Base-by-base conservation (phyloP, 2,329 filamentous ascomycete genomes). In the Talaromyces amestolkiae region DNA sequence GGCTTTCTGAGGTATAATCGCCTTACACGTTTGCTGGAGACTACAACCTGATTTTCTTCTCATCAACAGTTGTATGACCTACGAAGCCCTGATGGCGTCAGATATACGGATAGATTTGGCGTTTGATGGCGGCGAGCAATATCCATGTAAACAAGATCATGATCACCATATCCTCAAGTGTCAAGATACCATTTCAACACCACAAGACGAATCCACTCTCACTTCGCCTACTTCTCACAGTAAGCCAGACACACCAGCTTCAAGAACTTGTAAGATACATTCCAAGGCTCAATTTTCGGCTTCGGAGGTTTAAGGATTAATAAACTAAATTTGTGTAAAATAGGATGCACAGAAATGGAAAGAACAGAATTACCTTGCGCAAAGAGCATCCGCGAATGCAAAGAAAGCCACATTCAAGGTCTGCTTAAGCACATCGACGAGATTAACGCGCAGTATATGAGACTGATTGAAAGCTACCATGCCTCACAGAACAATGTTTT, bases 321-420 rank as follows among this genome's bases (percentile, higher is more conserved):
- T 3, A 24, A 49, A 6, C 19, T 17, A 51, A 51, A 27, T 17
- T 9, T 2, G 2, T n/a, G 2, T 2, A 37, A 13, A 58, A 22
- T 17, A 43, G 58, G 43, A 60, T 45, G 39, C 58, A 1, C 39
- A 60, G 35, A 60, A 31, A 60, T 5, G 58, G 33, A 60, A 60
- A 60, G 58, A 45, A 19, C 58, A 60, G 11, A 60, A 60, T 17
- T 39, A 24, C 8, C 58, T 60, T 3, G 58, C 58, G 22, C 58
- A 47, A 33, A 60, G 58, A 35, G 58, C 58, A 22, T 60, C 17
- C 58, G 58, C 31, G 58, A 60, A 60, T 39, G 58, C 19, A 60
- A 60, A 60, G 39, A 60, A 19, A 47, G 43, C 27, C 47, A 60
- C 8, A 60, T 60, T 17, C 58, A 60, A 47, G 35, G n/a, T 19